A percentile compares a stretch with the other conserved stretches of the same genome.
Conservation (phyloP, 306 rosid species). For the Cicer judaicum region DNA sequence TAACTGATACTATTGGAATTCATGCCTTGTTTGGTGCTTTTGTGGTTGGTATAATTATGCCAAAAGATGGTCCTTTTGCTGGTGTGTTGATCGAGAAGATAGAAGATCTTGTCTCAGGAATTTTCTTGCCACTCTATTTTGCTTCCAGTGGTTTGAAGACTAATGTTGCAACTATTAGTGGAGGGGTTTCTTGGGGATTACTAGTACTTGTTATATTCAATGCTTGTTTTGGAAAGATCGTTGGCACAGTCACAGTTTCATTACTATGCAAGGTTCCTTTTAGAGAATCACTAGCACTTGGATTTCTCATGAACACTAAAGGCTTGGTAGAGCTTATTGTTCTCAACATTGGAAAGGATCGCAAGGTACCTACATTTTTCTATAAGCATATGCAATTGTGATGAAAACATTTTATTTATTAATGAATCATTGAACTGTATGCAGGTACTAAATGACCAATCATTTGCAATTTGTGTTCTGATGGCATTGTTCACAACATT, state of each 20-base stretch:
- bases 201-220: constrained; percentile 62
- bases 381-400: not conserved
- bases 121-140: constrained; percentile 71
- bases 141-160: constrained; percentile 80
- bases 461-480: constrained; percentile 72
- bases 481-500: constrained; percentile 83
- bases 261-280: constrained; percentile 51
- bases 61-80: constrained; percentile 75
- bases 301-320: constrained; percentile 81
- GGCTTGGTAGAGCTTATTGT: constrained; percentile 83
- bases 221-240: constrained; percentile 74
- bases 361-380: constrained; percentile 54
- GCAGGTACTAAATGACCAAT: constrained; percentile 74
- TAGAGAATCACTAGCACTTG: constrained; percentile 70
- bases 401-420: not conserved
- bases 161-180: constrained; percentile 67
- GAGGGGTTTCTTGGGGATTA: constrained; percentile 66
- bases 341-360: constrained; percentile 80
- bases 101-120: constrained; percentile 67
- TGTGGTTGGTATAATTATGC: constrained; percentile 63
- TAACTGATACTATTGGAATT: constrained; percentile 71
- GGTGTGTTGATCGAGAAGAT: constrained; percentile 69
- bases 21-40: constrained; percentile 82
- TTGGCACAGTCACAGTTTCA: constrained; percentile 59
- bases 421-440: not conserved